A percentile compares a stretch with the other conserved stretches of the same genome.
phyloP scores from a whole-genome alignment of 169 alveolate genomes.

The Perkinsus marinus region DNA sequence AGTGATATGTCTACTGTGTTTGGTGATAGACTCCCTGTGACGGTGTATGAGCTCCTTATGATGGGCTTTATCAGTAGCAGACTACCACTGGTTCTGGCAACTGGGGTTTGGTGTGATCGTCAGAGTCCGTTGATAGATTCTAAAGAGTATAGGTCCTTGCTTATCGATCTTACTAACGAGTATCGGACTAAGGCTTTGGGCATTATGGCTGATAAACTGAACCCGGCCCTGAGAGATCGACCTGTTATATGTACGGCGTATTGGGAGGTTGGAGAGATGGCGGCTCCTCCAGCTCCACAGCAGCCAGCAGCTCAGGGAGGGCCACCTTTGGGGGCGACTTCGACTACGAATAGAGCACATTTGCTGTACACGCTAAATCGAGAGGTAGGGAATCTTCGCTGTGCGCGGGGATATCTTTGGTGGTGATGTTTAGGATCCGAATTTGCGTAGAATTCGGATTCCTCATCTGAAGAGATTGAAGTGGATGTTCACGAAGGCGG shows the following conservation, averaged over 20 bases:
- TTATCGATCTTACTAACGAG: background rate
- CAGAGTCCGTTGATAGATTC: background rate
- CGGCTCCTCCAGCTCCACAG: background rate
- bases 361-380: background rate
- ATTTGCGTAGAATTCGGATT: background rate
- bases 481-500: background rate
- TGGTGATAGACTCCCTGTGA: constrained; percentile 5
- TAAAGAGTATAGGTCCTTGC: background rate
- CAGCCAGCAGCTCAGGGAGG: background rate
- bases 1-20: background rate
- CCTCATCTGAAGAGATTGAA: background rate
- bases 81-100: background rate
- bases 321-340: background rate
- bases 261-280: background rate
- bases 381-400: background rate
- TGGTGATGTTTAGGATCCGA: background rate
- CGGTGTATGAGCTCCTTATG: background rate
- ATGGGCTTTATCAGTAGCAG: background rate
- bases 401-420: background rate
- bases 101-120: background rate
- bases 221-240: background rate
- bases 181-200: constrained; percentile 1
- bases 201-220: constrained; percentile 1
- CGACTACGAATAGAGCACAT: background rate
- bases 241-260: background rate